Evolutionary conservation across 176 grass and related monocot genomes (phyloP).

Genomic region (Saccharum officinarum): DNA sequence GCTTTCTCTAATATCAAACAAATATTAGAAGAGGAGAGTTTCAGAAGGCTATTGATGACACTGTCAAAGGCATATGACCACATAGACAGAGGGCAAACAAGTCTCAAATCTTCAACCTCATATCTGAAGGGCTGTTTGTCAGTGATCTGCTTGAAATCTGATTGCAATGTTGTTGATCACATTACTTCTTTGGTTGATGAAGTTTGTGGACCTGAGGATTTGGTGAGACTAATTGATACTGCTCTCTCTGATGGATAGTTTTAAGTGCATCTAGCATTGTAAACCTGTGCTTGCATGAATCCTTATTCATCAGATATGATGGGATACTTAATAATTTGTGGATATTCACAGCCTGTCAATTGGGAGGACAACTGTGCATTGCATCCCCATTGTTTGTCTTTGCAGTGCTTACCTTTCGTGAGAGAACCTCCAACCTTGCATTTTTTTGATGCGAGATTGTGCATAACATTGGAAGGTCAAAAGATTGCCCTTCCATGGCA

Average conservation of each 20-base stretch:
- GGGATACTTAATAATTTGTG: slow-evolving; percentile 2
- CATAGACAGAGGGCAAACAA: slow-evolving; percentile 26
- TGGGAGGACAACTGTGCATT: slow-evolving; percentile 1
- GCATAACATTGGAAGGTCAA: neutral
- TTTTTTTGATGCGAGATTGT: neutral
- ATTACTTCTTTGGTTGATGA: slow-evolving; percentile 34
- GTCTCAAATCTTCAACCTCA: slow-evolving; percentile 4
- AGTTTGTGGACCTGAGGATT: slow-evolving; percentile 63
- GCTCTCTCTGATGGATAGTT: slow-evolving; percentile 26
- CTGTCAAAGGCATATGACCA: slow-evolving; percentile 51
- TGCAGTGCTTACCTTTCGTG: neutral
- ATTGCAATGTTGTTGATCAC: slow-evolving; percentile 45
- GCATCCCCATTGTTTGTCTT: neutral
- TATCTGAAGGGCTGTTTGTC: slow-evolving; percentile 45
- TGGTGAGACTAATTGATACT: slow-evolving; percentile 54
- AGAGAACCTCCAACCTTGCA: neutral
- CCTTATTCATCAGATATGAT: slow-evolving; percentile 2
- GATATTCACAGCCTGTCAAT: neutral
- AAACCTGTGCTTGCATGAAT: slow-evolving; percentile 13
- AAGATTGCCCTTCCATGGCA: neutral
- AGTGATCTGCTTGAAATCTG: slow-evolving; percentile 38
- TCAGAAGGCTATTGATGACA: slow-evolving; percentile 56
- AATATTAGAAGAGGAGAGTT: slow-evolving; percentile 66
- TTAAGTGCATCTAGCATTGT: neutral
- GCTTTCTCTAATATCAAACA: slow-evolving; percentile 73